Conservation (phyloP, 306 rosid genomes). For the Aeschynomene evenia region DNA sequence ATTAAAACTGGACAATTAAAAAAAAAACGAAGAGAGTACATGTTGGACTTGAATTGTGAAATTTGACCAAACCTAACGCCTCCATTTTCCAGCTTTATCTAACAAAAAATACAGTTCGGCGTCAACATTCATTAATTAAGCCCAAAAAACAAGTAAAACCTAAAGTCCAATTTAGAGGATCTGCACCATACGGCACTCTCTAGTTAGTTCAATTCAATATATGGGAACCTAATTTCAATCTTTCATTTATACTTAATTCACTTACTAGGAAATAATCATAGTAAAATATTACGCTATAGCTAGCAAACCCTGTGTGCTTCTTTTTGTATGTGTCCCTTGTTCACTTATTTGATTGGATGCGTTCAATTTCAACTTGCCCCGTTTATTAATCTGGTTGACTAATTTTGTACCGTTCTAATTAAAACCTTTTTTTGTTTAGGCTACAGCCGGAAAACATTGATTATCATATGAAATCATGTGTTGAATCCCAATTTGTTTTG, state of each 20-base stretch:
- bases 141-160: neutral
- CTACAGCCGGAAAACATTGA: neutral
- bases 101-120: neutral
- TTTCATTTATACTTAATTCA: neutral
- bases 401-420: neutral
- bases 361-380: neutral
- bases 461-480: too few species aligned
- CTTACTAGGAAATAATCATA: neutral
- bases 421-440: too few species aligned
- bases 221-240: conserved; percentile 10
- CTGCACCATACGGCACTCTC: conserved; percentile 44
- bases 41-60: conserved; percentile 23
- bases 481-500: too few species aligned
- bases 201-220: conserved; percentile 31
- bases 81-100: neutral
- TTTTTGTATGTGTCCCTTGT: neutral
- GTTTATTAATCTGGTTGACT: too few species aligned
- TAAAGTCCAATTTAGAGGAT: conserved; percentile 42
- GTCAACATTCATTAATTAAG: neutral
- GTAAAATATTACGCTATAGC: neutral
- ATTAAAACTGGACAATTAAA: too few species aligned
- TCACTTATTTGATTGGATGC: too few species aligned
- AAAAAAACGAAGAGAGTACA: conserved; percentile 30
- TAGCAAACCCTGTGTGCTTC: neutral
- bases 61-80: conserved; percentile 43